Evolutionary conservation across 768 basidiomycete genomes (phyloP), one percentile per base, ranked within the genome.

Genomic region (Imleria badia): DNA sequence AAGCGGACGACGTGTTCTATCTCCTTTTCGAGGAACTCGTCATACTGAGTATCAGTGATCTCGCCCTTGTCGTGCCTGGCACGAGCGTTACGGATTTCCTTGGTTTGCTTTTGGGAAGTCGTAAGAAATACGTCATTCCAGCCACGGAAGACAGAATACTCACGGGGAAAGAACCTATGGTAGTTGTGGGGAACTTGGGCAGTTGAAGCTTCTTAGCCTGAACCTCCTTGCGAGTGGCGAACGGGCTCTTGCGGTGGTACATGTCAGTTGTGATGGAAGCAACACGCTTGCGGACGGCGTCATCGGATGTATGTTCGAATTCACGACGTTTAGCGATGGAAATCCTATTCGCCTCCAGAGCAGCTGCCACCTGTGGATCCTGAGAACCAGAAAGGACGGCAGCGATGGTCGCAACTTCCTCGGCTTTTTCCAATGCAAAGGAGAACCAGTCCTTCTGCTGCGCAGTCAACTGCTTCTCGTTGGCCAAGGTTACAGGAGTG

Each of bases 381-480:
- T 94, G 91, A 51, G 92, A 89, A 63, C 89, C 89, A 54, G 90
- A 91, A 55, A 96, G 81, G 55, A 83, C 84, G 47, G 89, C 82
- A 52, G 96, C 94, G 64, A 98, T 86, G 60, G 80, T 79, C 43
- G 94, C 79, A 66, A 98, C 94, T 75, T 99, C 97, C 41, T 75
- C 76, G 30, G 89, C 91, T 81, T 99, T 99, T 82, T 99, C 96
- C 56, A 90, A 78, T 48, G 97, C 97, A 73, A 98, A 99, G 7
- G 97, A 91, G 78, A 99, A 93, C 96, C 97, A 99, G 69, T 96
- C 94, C 76, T 86, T 90, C 73, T 94, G 90, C 72, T 96, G 83
- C 19, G 79, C 70, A 33, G 91, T 89, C 66, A 99, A 81, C 76
- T 94, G 91, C 63, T 81, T 91, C 81, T 99, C 97, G 30, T 87